Base-by-base conservation (phyloP, 495 filamentous ascomycete genomes). In the Cercophora samala region DNA sequence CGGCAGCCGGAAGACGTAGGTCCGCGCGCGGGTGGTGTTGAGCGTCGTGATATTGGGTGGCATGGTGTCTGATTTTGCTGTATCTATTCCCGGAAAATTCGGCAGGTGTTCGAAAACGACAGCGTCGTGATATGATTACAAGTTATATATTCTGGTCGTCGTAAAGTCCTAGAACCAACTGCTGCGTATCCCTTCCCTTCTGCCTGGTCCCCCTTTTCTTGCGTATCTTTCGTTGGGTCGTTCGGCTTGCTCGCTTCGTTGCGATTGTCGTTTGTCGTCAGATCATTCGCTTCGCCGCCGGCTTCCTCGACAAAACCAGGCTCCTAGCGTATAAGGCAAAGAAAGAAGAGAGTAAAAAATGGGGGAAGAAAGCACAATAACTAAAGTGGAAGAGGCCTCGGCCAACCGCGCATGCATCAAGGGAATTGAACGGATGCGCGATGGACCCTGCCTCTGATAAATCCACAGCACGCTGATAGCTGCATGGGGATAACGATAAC, bases 1-100 rank as follows among this genome's bases (percentile, higher is more conserved):
- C 56, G 95, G 95, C n/a, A 99, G 80, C 8, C 93, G 90, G 66
- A 91, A 81, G 69, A 97, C 67, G 76, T 96, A 97, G 18, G 88
- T 86, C 59, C 80, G 75, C 68, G 77, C 76, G 19, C 83, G 79
- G 59, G 72, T 64, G 24, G 79, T 76, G 67, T 68, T 80, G 72
- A 85, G 79, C 11, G 68, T 61, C 4, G 58, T 51, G 15, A 68
- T 58, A 51, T 64, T 68, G 52, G 69, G 63, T 26, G 67, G 64
- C 73, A 72, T 75, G 17, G 2, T 65, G 63, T n/a, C 58, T 26
- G 21, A 18, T 62, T 8, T 60, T 8, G 58, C n/a, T 29, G 15
- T 26, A 5, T 26, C 23, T 63, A 54, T 63, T 62, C 15, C 24
- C 3, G 18, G 37, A 17, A 17, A 46, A 46, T 17, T 11, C 37